These are phyloP conservation scores for Vaccinium macrocarpon DNA, from an alignment of 148 eudicot genomes.

Conservation along the genomic window DNA sequence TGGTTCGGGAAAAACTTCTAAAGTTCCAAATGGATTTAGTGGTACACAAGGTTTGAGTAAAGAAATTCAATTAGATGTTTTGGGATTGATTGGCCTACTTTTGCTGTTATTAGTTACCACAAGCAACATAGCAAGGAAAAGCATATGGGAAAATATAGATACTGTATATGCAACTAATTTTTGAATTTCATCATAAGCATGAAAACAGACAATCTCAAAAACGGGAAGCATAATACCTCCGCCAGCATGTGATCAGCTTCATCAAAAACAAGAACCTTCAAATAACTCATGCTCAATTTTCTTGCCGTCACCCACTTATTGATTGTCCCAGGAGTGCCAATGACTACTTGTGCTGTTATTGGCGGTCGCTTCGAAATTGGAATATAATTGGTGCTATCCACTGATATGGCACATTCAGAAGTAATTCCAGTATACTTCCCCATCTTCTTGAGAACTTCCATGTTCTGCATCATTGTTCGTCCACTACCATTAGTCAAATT, in stretches of 20 bases:
- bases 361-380: slow-evolving; percentile 54
- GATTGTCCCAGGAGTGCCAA: slow-evolving; percentile 83
- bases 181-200: background rate
- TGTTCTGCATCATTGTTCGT: slow-evolving; percentile 44
- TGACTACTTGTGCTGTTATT: slow-evolving; percentile 57
- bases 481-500: slow-evolving; percentile 16
- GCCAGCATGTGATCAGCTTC: slow-evolving; percentile 98
- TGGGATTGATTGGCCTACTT: background rate
- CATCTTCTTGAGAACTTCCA: slow-evolving; percentile 85
- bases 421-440: slow-evolving; percentile 76
- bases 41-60: too few relatives aligned
- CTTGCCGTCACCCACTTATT: slow-evolving; percentile 47
- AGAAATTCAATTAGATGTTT: too few relatives aligned
- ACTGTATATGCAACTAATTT: background rate
- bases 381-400: slow-evolving; percentile 45
- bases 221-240: slow-evolving; percentile 41
- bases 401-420: slow-evolving; percentile 66
- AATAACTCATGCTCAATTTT: slow-evolving; percentile 50
- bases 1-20: background rate
- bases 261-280: slow-evolving; percentile 95
- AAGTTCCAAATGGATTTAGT: too few relatives aligned
- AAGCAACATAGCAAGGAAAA: background rate
- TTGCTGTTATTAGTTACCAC: background rate
- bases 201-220: background rate
- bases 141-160: background rate